These are phyloP conservation scores for Daldinia decipiens DNA, from an alignment of 495 filamentous ascomycete genomes.

Conservation along the genomic window DNA sequence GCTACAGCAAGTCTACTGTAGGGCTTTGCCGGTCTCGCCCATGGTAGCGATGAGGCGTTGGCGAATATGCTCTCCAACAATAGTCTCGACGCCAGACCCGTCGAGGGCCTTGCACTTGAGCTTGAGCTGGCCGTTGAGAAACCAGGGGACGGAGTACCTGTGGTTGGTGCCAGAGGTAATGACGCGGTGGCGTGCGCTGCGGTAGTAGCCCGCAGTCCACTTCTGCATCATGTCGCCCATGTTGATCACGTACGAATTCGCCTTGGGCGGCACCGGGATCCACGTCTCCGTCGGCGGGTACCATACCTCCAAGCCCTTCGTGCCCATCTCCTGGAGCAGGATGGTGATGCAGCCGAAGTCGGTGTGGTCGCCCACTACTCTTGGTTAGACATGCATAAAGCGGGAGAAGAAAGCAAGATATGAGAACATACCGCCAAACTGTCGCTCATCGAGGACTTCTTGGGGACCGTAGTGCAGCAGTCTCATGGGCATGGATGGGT, in stretches of 20 bases:
- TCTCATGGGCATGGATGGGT: constrained; percentile 56
- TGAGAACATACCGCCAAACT: constrained; percentile 52
- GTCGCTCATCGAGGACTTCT: constrained; percentile 46
- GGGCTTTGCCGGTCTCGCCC: constrained; percentile 35
- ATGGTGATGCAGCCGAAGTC: constrained; percentile 56
- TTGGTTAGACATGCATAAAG: constrained; percentile 12
- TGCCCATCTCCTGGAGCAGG: constrained; percentile 56
- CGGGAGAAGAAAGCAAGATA: not conserved
- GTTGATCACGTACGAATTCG: constrained; percentile 59
- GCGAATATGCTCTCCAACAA: constrained; percentile 39
- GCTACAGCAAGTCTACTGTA: constrained; percentile 11
- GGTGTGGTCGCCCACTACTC: constrained; percentile 46
- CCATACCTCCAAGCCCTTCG: constrained; percentile 57
- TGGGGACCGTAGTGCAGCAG: constrained; percentile 58
- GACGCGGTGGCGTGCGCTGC: constrained; percentile 40
- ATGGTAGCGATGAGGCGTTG: constrained; percentile 37
- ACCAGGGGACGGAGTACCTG: constrained; percentile 34
- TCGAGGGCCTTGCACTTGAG: constrained; percentile 35
- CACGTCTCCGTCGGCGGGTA: constrained; percentile 52
- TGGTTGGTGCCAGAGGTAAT: constrained; percentile 33
- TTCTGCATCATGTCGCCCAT: constrained; percentile 53
- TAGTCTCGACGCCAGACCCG: constrained; percentile 38
- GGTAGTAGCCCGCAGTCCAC: constrained; percentile 33
- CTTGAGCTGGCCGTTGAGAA: constrained; percentile 41
- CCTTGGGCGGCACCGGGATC: constrained; percentile 51